These are phyloP conservation scores for Ogataea kodamae DNA, from an alignment of 805 yeast genomes.

Conservation along the genomic window DNA sequence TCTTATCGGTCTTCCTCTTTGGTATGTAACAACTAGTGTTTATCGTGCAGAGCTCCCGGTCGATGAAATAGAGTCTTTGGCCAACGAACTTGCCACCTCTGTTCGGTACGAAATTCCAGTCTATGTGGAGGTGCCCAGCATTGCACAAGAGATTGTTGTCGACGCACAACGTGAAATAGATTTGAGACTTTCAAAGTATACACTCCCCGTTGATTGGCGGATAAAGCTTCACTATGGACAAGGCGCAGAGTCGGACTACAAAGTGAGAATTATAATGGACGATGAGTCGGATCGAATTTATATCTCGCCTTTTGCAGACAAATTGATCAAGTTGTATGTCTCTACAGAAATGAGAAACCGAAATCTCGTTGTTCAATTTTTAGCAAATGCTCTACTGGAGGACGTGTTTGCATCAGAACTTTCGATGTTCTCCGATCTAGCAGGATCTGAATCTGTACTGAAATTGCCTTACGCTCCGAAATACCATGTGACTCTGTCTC, in stretches of 20 bases:
- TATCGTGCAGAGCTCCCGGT: constrained; percentile 60
- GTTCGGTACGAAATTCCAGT: constrained; percentile 41
- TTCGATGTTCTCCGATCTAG: constrained; percentile 25
- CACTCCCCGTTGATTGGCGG: constrained; percentile 30
- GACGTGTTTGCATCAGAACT: constrained; percentile 41
- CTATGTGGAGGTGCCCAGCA: constrained; percentile 35
- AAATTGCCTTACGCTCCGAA: constrained; percentile 59
- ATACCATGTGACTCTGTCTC: constrained; percentile 72
- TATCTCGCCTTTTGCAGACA: constrained; percentile 39
- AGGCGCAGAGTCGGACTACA: constrained; percentile 33
- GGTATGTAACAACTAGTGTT: constrained; percentile 57
- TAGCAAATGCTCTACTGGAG: constrained; percentile 37
- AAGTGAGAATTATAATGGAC: constrained; percentile 29
- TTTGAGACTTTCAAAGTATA: constrained; percentile 10
- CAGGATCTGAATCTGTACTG: constrained; percentile 29
- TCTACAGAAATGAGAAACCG: constrained; percentile 27
- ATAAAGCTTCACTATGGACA: constrained; percentile 27
- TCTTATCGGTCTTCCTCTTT: constrained; percentile 54
- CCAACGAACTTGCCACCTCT: constrained; percentile 22
- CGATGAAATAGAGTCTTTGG: constrained; percentile 34
- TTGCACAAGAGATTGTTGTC: constrained; percentile 31
- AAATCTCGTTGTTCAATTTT: constrained; percentile 35
- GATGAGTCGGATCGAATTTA: constrained; percentile 21
- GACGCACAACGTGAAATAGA: constrained; percentile 39
- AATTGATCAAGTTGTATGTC: constrained; percentile 31